Evolutionary conservation across 2,329 filamentous ascomycete genomes (phyloP), one percentile per base, ranked within the genome.

Genomic region (Pyrenophora teres): DNA sequence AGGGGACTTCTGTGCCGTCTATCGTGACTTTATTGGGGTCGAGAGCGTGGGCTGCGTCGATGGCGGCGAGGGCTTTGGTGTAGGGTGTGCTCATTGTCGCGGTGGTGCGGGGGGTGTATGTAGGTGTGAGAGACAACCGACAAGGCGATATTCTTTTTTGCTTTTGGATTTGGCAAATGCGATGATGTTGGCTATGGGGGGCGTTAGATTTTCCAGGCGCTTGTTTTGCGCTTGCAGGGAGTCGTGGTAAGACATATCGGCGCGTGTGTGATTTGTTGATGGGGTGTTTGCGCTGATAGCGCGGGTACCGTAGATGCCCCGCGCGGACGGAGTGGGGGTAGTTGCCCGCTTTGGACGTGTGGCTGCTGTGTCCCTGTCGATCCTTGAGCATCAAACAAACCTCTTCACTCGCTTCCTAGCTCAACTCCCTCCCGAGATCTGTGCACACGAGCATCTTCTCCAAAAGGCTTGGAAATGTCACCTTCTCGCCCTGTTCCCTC

Each of bases 41-140:
- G 58, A 81, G 74, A 49, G 83, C 76, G 74, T 91, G 88, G 0
- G 87, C 90, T 47, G 82, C 81, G 76, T 94, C 90, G 67, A 95
- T 92, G 60, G 85, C 80, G 32, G 78, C 71, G 35, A 92, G 77
- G 21, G 87, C 88, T 36, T 66, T 63, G 4, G 65, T 56, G 62
- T 71, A 76, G 19, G 67, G 59, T 13, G 58, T 54, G 0, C 62
- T 36, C 58, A 66, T 65, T 15, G 19, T 50, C 7, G 32, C 6
- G 12, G 18, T 16, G 41, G 5, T 32, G 23, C 21, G 21, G 21
- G 21, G 15, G 15, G 15, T 15, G 15, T 15, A 15, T 15, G 15
- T 15, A 15, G 15, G 15, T 15, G 15, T 15, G 15, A 15, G 15
- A 15, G 15, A 15, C 15, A 15, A 15, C 1, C 15, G 15, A 15